A percentile compares a stretch with the other conserved stretches of the same genome.
These are phyloP conservation scores for Plantago ovata DNA, from an alignment of 257 asterid genomes.

Conservation along the genomic window DNA sequence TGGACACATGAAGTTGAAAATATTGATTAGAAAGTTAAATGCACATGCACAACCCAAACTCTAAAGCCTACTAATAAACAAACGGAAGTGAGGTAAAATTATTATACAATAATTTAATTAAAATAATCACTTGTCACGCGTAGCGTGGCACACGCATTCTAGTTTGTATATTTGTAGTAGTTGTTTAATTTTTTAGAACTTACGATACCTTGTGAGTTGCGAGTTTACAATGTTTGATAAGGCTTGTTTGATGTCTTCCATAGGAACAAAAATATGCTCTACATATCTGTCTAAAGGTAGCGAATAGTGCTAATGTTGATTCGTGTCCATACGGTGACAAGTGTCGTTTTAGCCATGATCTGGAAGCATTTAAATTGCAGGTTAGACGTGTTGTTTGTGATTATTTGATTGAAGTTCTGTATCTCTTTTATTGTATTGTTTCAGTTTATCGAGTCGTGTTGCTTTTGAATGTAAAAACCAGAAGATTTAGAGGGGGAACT, in stretches of 20 bases:
- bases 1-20: too few relatives aligned
- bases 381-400: constrained; percentile 36
- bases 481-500: constrained; percentile 75
- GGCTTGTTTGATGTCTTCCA: not conserved
- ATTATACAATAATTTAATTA: too few relatives aligned
- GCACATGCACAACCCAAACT: too few relatives aligned
- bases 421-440: not conserved
- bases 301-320: constrained; percentile 61
- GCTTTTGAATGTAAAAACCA: constrained; percentile 61
- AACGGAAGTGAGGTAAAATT: too few relatives aligned
- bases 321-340: constrained; percentile 60
- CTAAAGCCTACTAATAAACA: too few relatives aligned
- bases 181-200: too few relatives aligned
- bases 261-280: constrained; percentile 69
- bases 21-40: too few relatives aligned
- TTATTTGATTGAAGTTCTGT: not conserved
- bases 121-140: too few relatives aligned
- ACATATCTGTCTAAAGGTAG: constrained; percentile 79
- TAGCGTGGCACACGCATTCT: too few relatives aligned
- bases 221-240: too few relatives aligned
- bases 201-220: too few relatives aligned
- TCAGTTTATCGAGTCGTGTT: constrained; percentile 3
- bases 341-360: constrained; percentile 92
- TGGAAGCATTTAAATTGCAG: constrained; percentile 73
- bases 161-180: too few relatives aligned